These are phyloP conservation scores for Penicillium alfredii DNA, from an alignment of 495 filamentous ascomycete genomes.

Conservation along the genomic window DNA sequence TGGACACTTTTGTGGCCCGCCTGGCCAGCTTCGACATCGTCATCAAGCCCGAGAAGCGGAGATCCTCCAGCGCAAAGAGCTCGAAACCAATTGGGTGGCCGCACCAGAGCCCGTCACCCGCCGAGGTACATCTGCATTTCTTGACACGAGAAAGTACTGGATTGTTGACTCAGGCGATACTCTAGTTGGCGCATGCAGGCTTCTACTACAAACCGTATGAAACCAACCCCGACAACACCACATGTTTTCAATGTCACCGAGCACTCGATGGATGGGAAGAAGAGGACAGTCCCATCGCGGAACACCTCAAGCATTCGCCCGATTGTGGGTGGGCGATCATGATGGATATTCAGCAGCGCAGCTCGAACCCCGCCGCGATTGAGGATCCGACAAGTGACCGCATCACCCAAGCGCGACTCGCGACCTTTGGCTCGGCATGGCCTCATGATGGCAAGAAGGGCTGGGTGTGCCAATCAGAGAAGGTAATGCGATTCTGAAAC, in stretches of 20 bases:
- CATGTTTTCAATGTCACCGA: conserved; percentile 77
- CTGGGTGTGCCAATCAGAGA: conserved; percentile 80
- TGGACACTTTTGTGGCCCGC: conserved; percentile 64
- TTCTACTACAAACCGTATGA: conserved; percentile 79
- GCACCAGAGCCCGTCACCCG: conserved; percentile 58
- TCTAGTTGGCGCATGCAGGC: conserved; percentile 78
- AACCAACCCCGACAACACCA: conserved; percentile 75
- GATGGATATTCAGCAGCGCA: conserved; percentile 59
- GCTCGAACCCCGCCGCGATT: conserved; percentile 54
- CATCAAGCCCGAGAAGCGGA: conserved; percentile 55
- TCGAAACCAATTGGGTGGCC: conserved; percentile 68
- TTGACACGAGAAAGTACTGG: conserved; percentile 4
- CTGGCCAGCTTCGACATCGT: conserved; percentile 66
- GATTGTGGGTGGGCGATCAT: conserved; percentile 86
- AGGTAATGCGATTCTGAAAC: conserved; percentile 46
- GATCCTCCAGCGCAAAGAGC: conserved; percentile 59
- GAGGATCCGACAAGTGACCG: conserved; percentile 65
- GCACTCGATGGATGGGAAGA: conserved; percentile 85
- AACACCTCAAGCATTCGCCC: conserved; percentile 77
- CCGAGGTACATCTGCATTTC: conserved; percentile 47
- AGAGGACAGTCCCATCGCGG: conserved; percentile 68
- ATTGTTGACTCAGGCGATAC: no score
- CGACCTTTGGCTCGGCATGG: conserved; percentile 75
- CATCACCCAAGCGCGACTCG: conserved; percentile 69
- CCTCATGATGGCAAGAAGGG: conserved; percentile 83